phyloP scores from a whole-genome alignment of 2,329 filamentous ascomycete species.

The Trichoderma gracile region DNA sequence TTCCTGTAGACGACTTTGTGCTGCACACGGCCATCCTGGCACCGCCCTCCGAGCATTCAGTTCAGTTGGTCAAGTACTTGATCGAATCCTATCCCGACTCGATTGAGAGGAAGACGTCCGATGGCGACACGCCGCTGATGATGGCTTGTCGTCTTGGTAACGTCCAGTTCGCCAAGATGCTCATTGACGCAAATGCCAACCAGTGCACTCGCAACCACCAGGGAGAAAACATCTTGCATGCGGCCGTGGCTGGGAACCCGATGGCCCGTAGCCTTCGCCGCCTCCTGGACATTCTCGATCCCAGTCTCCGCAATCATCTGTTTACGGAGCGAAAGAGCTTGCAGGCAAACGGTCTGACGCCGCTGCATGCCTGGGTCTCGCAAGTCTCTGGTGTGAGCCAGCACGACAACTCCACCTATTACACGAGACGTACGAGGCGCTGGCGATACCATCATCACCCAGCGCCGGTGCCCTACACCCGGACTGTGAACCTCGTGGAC shows the following conservation, averaged over 20 bases:
- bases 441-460: constrained; percentile 25
- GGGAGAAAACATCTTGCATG: constrained; percentile 70
- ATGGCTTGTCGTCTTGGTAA: constrained; percentile 62
- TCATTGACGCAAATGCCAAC: constrained; percentile 70
- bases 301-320: constrained; percentile 56
- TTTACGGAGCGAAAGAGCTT: constrained; percentile 59
- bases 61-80: constrained; percentile 65
- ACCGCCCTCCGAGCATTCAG: constrained; percentile 42
- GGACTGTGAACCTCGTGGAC: constrained; percentile 38
- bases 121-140: constrained; percentile 66
- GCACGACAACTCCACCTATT: constrained; percentile 1
- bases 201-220: constrained; percentile 61
- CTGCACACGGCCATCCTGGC: constrained; percentile 66
- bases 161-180: constrained; percentile 55
- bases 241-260: constrained; percentile 44
- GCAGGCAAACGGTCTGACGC: constrained; percentile 57
- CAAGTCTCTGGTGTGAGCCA: constrained; percentile 31
- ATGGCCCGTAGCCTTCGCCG: constrained; percentile 41
- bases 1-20: constrained; percentile 56
- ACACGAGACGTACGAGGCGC: constrained; percentile 19
- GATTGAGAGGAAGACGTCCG: constrained; percentile 61
- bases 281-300: constrained; percentile 60
- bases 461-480: constrained; percentile 31
- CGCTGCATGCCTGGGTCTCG: constrained; percentile 62
- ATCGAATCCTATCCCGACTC: constrained; percentile 58